Conservation (phyloP, 1,284 basidiomycete species). For the Pseudozyma pruni region DNA sequence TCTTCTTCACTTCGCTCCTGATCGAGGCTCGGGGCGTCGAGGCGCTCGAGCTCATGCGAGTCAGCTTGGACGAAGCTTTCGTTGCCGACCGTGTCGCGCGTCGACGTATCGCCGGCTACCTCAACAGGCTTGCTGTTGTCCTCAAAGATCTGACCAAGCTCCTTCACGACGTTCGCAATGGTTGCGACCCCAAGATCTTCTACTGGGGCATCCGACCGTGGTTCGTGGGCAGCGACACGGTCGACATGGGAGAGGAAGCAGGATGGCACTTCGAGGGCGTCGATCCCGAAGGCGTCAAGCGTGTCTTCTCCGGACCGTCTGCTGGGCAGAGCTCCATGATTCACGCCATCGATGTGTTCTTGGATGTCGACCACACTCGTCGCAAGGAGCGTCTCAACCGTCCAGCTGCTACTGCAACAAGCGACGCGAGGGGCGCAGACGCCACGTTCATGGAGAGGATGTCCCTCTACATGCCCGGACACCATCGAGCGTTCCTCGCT, state of each 20-base stretch:
- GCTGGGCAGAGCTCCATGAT: constrained; percentile 90
- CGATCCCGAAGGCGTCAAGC: constrained; percentile 69
- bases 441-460: constrained; percentile 65
- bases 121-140: constrained; percentile 75
- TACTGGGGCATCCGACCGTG: constrained; percentile 89
- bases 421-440: constrained; percentile 34
- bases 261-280: constrained; percentile 86
- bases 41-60: constrained; percentile 85
- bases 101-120: constrained; percentile 71
- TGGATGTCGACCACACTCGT: constrained; percentile 78
- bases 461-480: constrained; percentile 57
- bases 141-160: constrained; percentile 71
- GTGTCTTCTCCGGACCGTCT: constrained; percentile 79
- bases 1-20: constrained; percentile 87
- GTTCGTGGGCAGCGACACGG: constrained; percentile 85
- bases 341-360: constrained; percentile 87
- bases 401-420: constrained; percentile 10
- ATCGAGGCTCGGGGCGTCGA: constrained; percentile 90
- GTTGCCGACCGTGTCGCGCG: constrained; percentile 82
- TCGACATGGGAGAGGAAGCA: constrained; percentile 54
- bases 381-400: constrained; percentile 41
- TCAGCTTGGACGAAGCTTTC: constrained; percentile 90
- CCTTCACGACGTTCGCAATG: constrained; percentile 73
- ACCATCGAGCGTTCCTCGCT: constrained; percentile 84
- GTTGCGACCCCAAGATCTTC: constrained; percentile 82